Conservation (phyloP, 805 yeast genomes). For the Myxozyma neglecta region DNA sequence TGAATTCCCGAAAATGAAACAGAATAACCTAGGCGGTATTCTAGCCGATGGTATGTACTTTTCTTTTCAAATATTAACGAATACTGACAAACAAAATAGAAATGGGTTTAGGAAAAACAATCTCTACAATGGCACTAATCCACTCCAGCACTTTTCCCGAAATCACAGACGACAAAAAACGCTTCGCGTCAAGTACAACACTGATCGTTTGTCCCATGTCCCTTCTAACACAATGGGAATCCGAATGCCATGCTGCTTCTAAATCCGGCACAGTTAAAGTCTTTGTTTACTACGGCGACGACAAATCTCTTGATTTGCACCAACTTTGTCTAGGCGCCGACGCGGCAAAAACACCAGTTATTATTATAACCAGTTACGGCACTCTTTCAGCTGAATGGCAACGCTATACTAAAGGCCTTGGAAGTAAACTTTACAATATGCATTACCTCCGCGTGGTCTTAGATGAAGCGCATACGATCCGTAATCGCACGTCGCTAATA, state of each 20-base stretch:
- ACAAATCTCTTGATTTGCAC: slow-evolving; percentile 50
- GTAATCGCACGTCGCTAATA: slow-evolving; percentile 75
- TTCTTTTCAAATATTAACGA: not conserved
- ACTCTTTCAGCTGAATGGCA: slow-evolving; percentile 77
- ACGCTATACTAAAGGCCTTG: slow-evolving; percentile 36
- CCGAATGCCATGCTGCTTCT: slow-evolving; percentile 63
- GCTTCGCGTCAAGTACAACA: slow-evolving; percentile 50
- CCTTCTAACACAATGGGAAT: slow-evolving; percentile 85
- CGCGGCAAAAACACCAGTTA: slow-evolving; percentile 50
- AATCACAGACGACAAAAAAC: not conserved
- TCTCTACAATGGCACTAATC: slow-evolving; percentile 73
- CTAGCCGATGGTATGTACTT: slow-evolving; percentile 65
- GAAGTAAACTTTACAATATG: slow-evolving; percentile 64
- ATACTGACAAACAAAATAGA: slow-evolving; percentile 37
- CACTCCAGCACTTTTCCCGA: slow-evolving; percentile 47
- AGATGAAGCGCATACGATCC: slow-evolving; percentile 89
- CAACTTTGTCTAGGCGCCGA: slow-evolving; percentile 45
- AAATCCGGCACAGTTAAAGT: slow-evolving; percentile 33
- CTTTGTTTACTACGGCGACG: slow-evolving; percentile 73
- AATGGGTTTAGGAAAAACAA: slow-evolving; percentile 95
- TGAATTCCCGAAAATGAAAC: slow-evolving; percentile 60
- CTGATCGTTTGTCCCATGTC: slow-evolving; percentile 89
- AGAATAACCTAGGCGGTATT: slow-evolving; percentile 73
- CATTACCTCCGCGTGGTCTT: slow-evolving; percentile 73
- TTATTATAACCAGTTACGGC: slow-evolving; percentile 84